Base-by-base conservation (phyloP, 371 early-diverging fungal genomes). In the Syncephalastrum racemosum region DNA sequence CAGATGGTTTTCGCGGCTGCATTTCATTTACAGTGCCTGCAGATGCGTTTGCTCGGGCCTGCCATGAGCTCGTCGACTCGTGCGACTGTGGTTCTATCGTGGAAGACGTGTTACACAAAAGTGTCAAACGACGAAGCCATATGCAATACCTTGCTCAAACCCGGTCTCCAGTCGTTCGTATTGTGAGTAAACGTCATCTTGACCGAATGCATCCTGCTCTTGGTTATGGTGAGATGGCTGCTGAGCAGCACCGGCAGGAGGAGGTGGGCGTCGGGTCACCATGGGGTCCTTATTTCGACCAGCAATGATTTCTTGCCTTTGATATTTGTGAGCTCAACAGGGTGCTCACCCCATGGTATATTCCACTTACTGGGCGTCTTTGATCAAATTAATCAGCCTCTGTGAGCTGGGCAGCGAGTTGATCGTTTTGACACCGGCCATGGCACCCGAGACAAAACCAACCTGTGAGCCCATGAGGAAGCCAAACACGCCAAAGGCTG, bases 401-500 rank as follows among this genome's bases (percentile, higher is more conserved):
- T 79, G 67, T 49, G 77, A 67, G 48, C 74, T 61, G 4, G 76
- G 77, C 27, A 76, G 47, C 4, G 62, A 42, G 23, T 76, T 71
- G 39, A 79, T 76, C 4, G 72, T 62, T 13, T 60, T 64, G n/a
- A 72, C 66, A 36, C 75, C 75, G 13, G 77, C 66, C 19, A 74
- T 49, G 14, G 71, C 66, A 13, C 80, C 80, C 0, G 80, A 61
- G n/a, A 76, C 54, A 10, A 74, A 47, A n/a, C 80, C 80, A 50
- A 74, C 63, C 62, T 79, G 80, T 14, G 74, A 66, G 15, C 77
- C 80, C 44, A 79, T 58, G 6, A 79, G 42, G 47, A 79, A 74
- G 1, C 74, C 74, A 56, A 74, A 71, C 25, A 66, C 80, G 42
- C 68, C 63, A 7, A 79, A 19, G 1, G 68, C 66, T 8, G 72